A percentile compares a stretch with the other conserved stretches of the same genome.
phyloP scores from a whole-genome alignment of 129 eudicot species.

The Gnaphalium uliginosum region DNA sequence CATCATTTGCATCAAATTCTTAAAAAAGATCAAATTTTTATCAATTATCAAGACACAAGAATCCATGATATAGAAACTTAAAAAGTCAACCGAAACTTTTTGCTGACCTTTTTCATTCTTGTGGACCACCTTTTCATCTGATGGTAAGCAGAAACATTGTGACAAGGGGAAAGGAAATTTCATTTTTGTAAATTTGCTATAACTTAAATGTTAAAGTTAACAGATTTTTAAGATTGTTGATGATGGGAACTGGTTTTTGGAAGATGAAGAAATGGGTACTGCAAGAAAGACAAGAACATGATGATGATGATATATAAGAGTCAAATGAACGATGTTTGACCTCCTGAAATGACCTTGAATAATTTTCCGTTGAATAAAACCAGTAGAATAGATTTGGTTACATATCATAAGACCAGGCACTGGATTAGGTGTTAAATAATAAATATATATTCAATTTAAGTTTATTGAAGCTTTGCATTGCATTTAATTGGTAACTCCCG shows the following conservation, averaged over 20 bases:
- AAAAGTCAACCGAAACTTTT: constrained; percentile 7
- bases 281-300: constrained; percentile 10
- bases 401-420: constrained; percentile 34
- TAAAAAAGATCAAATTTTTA: background rate
- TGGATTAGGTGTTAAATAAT: constrained; percentile 6
- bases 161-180: constrained; percentile 36
- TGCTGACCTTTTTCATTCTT: constrained; percentile 35
- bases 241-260: constrained; percentile 11
- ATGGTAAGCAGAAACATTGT: constrained; percentile 39
- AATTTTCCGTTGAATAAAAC: constrained; percentile 22
- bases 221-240: constrained; percentile 21
- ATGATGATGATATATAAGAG: constrained; percentile 24
- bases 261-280: constrained; percentile 16
- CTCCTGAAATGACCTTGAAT: constrained; percentile 35
- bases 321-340: constrained; percentile 28
- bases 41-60: background rate
- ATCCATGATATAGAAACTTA: constrained; percentile 18
- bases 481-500: constrained; percentile 17
- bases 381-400: constrained; percentile 12
- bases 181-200: constrained; percentile 28
- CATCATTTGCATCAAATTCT: constrained; percentile 7
- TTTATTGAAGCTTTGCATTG: constrained; percentile 14
- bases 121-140: constrained; percentile 30
- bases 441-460: constrained; percentile 1
- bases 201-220: background rate